These are phyloP conservation scores for Dendrobium huoshanense DNA, from an alignment of 106 monocot species.

Conservation along the genomic window DNA sequence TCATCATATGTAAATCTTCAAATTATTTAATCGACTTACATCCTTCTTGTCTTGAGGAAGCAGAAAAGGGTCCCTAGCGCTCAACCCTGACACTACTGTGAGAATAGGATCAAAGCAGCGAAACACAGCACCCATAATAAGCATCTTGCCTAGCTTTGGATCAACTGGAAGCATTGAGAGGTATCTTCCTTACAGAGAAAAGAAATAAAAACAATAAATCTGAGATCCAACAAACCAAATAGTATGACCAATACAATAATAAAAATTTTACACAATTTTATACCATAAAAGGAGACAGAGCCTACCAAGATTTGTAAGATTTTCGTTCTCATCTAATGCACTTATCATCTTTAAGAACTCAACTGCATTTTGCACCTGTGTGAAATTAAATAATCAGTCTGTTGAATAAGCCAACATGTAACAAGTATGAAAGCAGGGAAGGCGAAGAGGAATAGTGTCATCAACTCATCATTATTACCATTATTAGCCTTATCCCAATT, in stretches of 20 bases:
- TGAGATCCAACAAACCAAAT: not conserved
- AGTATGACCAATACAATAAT: not conserved
- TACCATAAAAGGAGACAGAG: not conserved
- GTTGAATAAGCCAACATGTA: not conserved
- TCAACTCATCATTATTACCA: not conserved
- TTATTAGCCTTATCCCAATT: slow-evolving; percentile 3
- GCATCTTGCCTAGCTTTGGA: slow-evolving; percentile 99
- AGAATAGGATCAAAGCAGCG: slow-evolving; percentile 87
- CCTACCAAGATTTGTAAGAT: slow-evolving; percentile 90
- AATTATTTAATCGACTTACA: slow-evolving; percentile 39
- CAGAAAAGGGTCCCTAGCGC: slow-evolving; percentile 87
- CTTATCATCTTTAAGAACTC: slow-evolving; percentile 91
- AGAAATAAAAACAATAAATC: slow-evolving; percentile 4
- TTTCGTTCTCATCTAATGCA: slow-evolving; percentile 88
- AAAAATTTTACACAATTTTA: not conserved
- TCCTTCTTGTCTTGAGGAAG: slow-evolving; percentile 98
- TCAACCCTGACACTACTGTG: slow-evolving; percentile 89
- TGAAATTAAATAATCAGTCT: not conserved
- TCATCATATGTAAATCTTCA: not conserved
- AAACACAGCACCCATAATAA: slow-evolving; percentile 93
- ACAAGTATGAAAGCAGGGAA: not conserved
- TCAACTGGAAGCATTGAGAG: slow-evolving; percentile 99
- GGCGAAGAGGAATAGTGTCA: not conserved
- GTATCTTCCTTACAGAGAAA: slow-evolving; percentile 49
- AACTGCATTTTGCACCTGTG: slow-evolving; percentile 95